Conservation (phyloP, 2,329 filamentous ascomycete genomes). For the Fusarium sp. region DNA sequence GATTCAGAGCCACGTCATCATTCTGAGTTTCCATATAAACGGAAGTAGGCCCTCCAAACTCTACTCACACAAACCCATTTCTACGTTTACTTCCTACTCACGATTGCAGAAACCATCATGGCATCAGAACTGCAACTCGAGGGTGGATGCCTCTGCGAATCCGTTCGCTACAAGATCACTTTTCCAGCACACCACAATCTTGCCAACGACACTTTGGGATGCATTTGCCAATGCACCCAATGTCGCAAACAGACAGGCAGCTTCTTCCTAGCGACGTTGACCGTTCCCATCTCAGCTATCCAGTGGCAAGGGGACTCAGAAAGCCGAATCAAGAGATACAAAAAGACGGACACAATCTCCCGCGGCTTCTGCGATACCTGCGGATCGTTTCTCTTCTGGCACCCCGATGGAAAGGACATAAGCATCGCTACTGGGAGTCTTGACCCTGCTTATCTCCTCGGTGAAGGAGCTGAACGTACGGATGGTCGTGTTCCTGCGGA, state of each 20-base stretch:
- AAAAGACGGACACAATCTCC: neutral
- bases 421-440: conserved; percentile 17
- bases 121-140: neutral
- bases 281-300: neutral
- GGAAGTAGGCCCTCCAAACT: neutral
- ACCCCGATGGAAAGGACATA: neutral
- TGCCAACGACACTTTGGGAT: neutral
- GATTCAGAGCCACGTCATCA: neutral
- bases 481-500: rapidly evolving
- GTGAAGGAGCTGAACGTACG: neutral
- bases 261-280: conserved; percentile 8
- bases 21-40: neutral
- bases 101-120: neutral
- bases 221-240: conserved; percentile 19
- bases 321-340: neutral
- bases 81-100: no score
- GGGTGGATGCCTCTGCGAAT: conserved; percentile 10
- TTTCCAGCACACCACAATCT: neutral
- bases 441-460: conserved; percentile 8
- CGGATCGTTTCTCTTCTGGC: conserved; percentile 20
- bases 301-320: neutral
- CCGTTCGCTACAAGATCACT: conserved; percentile 5
- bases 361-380: conserved; percentile 15
- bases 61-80: no score
- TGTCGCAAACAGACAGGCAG: conserved; percentile 23